Conservation (phyloP, 2,329 filamentous ascomycete species). For the Aspergillus flavus region DNA sequence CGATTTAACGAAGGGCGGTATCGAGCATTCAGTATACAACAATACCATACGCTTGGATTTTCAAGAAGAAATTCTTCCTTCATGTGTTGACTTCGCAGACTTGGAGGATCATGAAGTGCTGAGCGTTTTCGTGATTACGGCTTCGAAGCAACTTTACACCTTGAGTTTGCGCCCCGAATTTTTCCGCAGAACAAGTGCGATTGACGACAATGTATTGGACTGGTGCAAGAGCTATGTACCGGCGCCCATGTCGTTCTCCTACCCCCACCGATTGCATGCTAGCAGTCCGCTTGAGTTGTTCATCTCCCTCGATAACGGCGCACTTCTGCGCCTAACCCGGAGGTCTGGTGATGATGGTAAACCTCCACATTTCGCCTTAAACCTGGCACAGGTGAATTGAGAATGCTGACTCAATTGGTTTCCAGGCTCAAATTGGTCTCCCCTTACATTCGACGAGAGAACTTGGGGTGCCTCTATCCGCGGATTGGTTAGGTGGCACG, state of each 20-base stretch:
- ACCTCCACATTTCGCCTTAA: slow-evolving; percentile 14
- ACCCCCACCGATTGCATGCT: slow-evolving; percentile 79
- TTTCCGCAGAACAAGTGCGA: slow-evolving; percentile 70
- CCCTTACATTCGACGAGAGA: slow-evolving; percentile 51
- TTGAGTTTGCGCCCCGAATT: slow-evolving; percentile 81
- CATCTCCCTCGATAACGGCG: slow-evolving; percentile 61
- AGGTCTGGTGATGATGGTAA: slow-evolving; percentile 55
- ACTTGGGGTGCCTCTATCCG: slow-evolving; percentile 53
- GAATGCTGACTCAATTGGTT: slow-evolving; percentile 13
- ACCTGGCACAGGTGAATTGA: slow-evolving; percentile 8
- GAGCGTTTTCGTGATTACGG: slow-evolving; percentile 77
- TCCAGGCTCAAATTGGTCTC: slow-evolving; percentile 46
- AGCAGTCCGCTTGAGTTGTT: slow-evolving; percentile 73
- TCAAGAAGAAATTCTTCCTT: slow-evolving; percentile 69
- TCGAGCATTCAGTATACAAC: slow-evolving; percentile 66
- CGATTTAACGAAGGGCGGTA: slow-evolving; percentile 73
- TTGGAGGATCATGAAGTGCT: slow-evolving; percentile 75
- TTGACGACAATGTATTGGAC: slow-evolving; percentile 73
- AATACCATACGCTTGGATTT: slow-evolving; percentile 80
- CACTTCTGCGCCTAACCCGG: slow-evolving; percentile 67
- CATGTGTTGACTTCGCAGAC: slow-evolving; percentile 83
- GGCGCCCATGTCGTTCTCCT: slow-evolving; percentile 73
- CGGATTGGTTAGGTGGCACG: slow-evolving; percentile 49
- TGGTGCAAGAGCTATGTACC: slow-evolving; percentile 75
- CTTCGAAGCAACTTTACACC: slow-evolving; percentile 77